Conservation (phyloP, 306 rosid species). For the Vachellia pachyceras region DNA sequence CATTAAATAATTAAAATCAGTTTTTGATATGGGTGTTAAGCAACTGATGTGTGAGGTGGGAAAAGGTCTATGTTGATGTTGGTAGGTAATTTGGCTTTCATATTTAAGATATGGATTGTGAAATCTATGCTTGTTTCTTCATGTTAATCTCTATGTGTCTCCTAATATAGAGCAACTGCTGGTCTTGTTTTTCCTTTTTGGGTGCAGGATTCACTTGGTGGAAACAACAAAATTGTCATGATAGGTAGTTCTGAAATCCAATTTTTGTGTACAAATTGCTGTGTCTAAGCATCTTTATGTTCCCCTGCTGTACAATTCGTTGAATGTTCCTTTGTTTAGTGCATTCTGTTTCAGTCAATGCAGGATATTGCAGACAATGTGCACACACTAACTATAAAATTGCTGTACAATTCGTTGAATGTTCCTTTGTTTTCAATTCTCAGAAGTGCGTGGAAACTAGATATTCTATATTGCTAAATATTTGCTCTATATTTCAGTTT, state of each 20-base stretch:
- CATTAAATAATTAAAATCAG: conserved; percentile 10
- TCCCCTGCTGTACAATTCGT: conserved; percentile 23
- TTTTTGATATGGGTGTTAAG: conserved; percentile 3
- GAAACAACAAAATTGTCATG: conserved; percentile 90
- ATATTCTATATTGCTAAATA: conserved; percentile 44
- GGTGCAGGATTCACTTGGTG: conserved; percentile 91
- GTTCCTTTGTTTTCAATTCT: too few relatives aligned
- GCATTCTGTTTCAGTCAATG: conserved; percentile 36
- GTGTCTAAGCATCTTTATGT: conserved; percentile 25
- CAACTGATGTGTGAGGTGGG: conserved; percentile 1
- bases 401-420: too few relatives aligned
- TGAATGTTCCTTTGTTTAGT: conserved; percentile 29
- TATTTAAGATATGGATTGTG: conserved; percentile 12
- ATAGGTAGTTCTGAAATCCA: conserved; percentile 63
- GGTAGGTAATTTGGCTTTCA: background rate
- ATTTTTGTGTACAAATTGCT: conserved; percentile 25
- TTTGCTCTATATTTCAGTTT: conserved; percentile 53
- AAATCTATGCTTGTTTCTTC: conserved; percentile 31
- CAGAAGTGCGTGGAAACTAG: too few relatives aligned
- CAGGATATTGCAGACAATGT: conserved; percentile 5
- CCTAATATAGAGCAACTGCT: conserved; percentile 35
- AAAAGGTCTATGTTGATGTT: background rate
- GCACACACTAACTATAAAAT: conserved; percentile 11
- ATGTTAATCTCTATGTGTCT: conserved; percentile 33
- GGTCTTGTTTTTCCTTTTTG: conserved; percentile 15